Evolutionary conservation across 169 alveolate species (phyloP).

Genomic region (Plasmodium yoelii): DNA sequence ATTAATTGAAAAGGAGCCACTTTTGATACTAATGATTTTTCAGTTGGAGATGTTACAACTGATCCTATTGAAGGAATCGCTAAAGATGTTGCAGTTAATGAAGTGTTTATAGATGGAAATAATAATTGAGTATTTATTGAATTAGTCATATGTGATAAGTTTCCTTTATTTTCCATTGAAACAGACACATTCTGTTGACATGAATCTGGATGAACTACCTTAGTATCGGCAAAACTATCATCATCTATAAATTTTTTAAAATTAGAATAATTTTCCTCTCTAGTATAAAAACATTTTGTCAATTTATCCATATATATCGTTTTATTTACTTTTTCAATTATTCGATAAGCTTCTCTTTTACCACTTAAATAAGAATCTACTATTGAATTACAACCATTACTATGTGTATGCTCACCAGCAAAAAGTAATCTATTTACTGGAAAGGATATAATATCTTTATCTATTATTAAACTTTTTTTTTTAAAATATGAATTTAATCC

Average conservation of each 20-base stretch:
- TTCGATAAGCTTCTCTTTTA: slow-evolving; percentile 67
- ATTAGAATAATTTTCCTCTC: not conserved
- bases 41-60: not conserved
- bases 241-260: not conserved
- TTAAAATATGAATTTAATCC: slow-evolving; percentile 32
- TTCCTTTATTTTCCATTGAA: not conserved
- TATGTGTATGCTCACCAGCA: slow-evolving; percentile 72
- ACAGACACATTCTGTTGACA: not conserved
- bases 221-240: slow-evolving; percentile 1
- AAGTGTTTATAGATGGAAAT: not conserved
- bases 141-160: no score
- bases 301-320: slow-evolving; percentile 32
- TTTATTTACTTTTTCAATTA: slow-evolving; percentile 54
- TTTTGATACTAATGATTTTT: not conserved
- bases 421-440: slow-evolving; percentile 56
- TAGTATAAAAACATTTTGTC: slow-evolving; percentile 38
- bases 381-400: slow-evolving; percentile 14
- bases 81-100: not conserved
- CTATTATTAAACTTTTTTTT: slow-evolving; percentile 34
- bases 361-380: slow-evolving; percentile 60
- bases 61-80: not conserved
- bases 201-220: not conserved
- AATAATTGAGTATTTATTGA: no score
- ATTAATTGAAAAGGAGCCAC: not conserved
- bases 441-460: slow-evolving; percentile 56